These are phyloP conservation scores for Penicillium pancosmium DNA, from an alignment of 495 filamentous ascomycete genomes.

Conservation along the genomic window DNA sequence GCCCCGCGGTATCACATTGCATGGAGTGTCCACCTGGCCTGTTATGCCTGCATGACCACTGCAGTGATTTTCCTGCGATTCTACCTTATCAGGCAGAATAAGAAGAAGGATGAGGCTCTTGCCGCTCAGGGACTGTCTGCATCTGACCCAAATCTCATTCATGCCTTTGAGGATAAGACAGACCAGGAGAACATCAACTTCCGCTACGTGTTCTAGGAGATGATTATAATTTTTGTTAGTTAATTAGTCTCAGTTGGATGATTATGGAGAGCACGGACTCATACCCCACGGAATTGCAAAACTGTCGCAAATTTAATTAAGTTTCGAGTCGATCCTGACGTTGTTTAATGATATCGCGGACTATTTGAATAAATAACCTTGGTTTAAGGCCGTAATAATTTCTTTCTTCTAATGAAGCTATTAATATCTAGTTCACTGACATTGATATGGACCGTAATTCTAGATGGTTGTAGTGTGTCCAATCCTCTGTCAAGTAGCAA, in stretches of 20 bases:
- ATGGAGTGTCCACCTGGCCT: constrained; percentile 46
- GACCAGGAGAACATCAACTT: constrained; percentile 52
- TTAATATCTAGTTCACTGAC: too few relatives aligned
- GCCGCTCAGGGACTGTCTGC: constrained; percentile 30
- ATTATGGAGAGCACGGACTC: not conserved
- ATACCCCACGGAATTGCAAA: too few relatives aligned
- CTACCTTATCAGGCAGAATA: constrained; percentile 39
- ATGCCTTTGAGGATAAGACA: constrained; percentile 53
- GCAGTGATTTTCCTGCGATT: constrained; percentile 42
- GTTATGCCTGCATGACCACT: constrained; percentile 40
- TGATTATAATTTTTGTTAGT: not conserved
- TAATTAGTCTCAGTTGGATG: not conserved
- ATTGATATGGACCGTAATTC: too few relatives aligned
- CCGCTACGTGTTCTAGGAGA: constrained; percentile 48
- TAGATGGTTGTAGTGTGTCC: too few relatives aligned
- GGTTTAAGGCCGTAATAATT: too few relatives aligned
- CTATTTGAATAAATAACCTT: too few relatives aligned
- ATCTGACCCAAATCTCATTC: constrained; percentile 34
- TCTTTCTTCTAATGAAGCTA: too few relatives aligned
- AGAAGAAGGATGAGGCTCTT: constrained; percentile 42
- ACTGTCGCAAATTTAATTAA: too few relatives aligned
- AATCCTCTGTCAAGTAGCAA: not conserved
- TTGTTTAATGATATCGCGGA: too few relatives aligned
- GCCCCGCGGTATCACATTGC: constrained; percentile 44
- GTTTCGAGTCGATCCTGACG: too few relatives aligned